Conservation (phyloP, 306 rosid species). For the Trifolium fragiferum region DNA sequence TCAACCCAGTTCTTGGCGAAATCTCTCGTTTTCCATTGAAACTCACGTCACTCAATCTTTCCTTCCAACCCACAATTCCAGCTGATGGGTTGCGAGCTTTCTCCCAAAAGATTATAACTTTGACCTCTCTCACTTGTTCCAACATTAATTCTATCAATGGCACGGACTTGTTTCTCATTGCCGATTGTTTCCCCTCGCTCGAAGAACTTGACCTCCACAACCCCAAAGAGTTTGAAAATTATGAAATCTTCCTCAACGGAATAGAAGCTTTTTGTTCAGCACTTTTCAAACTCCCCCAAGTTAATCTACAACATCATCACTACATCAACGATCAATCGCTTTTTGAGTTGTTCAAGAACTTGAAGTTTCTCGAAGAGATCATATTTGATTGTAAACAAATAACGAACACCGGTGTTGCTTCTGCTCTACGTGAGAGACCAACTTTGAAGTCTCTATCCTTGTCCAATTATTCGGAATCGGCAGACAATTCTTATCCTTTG, state of each 20-base stretch:
- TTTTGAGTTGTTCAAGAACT: conserved; percentile 43
- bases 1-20: conserved; percentile 44
- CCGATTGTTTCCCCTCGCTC: conserved; percentile 52
- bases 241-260: too few relatives aligned
- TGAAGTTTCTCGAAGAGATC: conserved; percentile 45
- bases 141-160: conserved; percentile 25
- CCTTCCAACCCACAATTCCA: conserved; percentile 45
- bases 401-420: conserved; percentile 44
- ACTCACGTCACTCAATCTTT: conserved; percentile 53
- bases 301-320: conserved; percentile 57
- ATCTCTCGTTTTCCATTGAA: conserved; percentile 42
- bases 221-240: too few relatives aligned
- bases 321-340: conserved; percentile 49
- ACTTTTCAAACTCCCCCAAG: conserved; percentile 54
- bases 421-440: conserved; percentile 42
- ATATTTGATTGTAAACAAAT: conserved; percentile 27
- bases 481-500: too few relatives aligned
- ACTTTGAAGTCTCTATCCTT: conserved; percentile 50
- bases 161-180: conserved; percentile 45
- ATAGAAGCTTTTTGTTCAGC: background rate
- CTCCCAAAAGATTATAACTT: conserved; percentile 28
- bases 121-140: conserved; percentile 52
- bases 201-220: conserved; percentile 53
- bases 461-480: too few relatives aligned
- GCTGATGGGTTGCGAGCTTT: conserved; percentile 43